Evolutionary conservation across 345 rosid genomes (phyloP).

Genomic region (Gossypium longicalyx): DNA sequence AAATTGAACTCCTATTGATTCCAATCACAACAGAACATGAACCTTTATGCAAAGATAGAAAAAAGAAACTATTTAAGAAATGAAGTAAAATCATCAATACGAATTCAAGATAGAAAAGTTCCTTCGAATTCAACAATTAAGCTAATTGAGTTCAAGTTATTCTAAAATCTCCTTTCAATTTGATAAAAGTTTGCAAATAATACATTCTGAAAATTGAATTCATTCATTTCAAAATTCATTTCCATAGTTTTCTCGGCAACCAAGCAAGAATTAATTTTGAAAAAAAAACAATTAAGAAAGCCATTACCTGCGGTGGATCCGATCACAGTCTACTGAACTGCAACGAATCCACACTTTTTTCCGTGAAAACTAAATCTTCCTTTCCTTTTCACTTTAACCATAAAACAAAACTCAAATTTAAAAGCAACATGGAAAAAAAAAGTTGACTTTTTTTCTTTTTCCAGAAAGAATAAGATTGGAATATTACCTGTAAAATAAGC

Average conservation of each 20-base stretch:
- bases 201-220: not conserved
- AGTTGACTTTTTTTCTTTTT: not conserved
- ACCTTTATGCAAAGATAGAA: constrained; percentile 5
- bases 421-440: not conserved
- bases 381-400: not conserved
- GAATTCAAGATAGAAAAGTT: not conserved
- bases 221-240: not conserved
- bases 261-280: constrained; percentile 9
- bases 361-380: constrained; percentile 3
- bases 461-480: constrained; percentile 1
- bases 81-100: not conserved
- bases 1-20: constrained; percentile 18
- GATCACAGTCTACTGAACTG: constrained; percentile 23
- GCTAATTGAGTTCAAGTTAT: not conserved
- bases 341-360: constrained; percentile 14
- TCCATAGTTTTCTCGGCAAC: constrained; percentile 15
- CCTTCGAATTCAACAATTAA: not conserved
- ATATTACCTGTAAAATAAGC: constrained; percentile 1
- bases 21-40: constrained; percentile 15
- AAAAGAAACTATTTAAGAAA: not conserved
- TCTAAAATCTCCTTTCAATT: not conserved
- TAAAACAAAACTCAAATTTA: constrained; percentile 3
- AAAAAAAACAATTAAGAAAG: not conserved
- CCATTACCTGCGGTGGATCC: constrained; percentile 36
- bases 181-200: not conserved